Base-by-base conservation (phyloP, 352 stramenopile genomes). In the Pythium pyrilobum region DNA sequence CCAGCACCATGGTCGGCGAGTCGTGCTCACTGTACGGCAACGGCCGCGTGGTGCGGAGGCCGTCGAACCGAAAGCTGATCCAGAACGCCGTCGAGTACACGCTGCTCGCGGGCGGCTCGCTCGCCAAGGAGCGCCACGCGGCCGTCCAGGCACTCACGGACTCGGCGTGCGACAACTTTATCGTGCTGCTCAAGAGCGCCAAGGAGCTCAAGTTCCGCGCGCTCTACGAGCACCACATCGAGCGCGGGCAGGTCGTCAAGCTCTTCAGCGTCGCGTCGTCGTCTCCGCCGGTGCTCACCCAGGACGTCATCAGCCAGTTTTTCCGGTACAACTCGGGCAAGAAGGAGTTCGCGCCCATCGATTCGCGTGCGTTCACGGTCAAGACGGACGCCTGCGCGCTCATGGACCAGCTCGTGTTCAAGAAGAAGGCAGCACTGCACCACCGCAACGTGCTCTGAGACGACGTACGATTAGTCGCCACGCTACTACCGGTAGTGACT, bases 291-390 rank as follows among this genome's bases (percentile, higher is more conserved):
- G 41, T 64, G 11, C 72, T 83, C 23, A 63, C 66, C 15, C 12
- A 50, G 9, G 68, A 71, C 5, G 46, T 64, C 15, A 76, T 90
- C 27, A 71, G 67, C 10, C 80, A 89, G 61, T 89, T 91, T 40
- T 92, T 91, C 56, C 84, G 83, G 44, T 91, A 92, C 67, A 92
- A 87, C 41, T 89, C 80, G 11, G 80, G 77, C 23, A 92, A 91
- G 37, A 92, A 91, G 46, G 74, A 81, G 43, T 91, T 92, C 20
- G 38, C 77, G 9, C 50, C 80, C 0, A 74, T 91, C 9, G 68
- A 85, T 18, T 81, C 76, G 16, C 65, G 80, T 2, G 75, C 70
- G 0, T 91, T 92, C 52, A 92, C 80, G 1, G 67, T 87, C 24
- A 83, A 74, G 38, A 92, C 80, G 1, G 82, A 92, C 52, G 82